Base-by-base conservation (phyloP, 2,329 filamentous ascomycete species). In the Penicillium concentricum region DNA sequence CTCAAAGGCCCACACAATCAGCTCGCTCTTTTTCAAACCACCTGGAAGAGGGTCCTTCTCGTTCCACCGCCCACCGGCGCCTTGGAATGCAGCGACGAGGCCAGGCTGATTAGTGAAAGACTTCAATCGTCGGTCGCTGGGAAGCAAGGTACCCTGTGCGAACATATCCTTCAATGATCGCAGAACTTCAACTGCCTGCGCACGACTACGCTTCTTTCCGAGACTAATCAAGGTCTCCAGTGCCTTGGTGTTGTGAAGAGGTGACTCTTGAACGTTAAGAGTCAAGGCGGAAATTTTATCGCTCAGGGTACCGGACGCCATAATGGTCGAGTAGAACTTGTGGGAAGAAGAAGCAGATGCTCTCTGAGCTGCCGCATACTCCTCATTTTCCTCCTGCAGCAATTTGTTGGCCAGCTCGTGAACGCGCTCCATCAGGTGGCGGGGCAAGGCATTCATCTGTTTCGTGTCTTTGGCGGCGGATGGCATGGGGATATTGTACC, bases 201-300 rank as follows among this genome's bases (percentile, higher is more conserved):
- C 90, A 73, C 95, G 89, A 71, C 91, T 97, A 75, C 92, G 91
- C 78, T 99, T 99, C 68, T 87, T 88, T n/a, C 92, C 91, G 42
- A 99, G 78, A 1, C 78, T 84, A 63, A 97, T 81, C 45, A 99
- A 79, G 60, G 86, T 91, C 66, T 97, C 93, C 60, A 97, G 87
- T 0, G 92, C 89, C 70, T 94, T 93, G 61, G 86, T 87, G 60
- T 92, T 97, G 75, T 99, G 94, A 50, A 97, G 79, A 18, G 94
- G 94, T 9, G 95, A 97, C 75, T 99, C 94, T 78, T 99, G 95
- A 13, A 97, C 87, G 54, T 94, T 89, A 65, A 99, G 81, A 5
- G 94, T 99, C 69, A 99, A 80, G 4, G 94, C 95, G 3, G 94
- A 99, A 42, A 97, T 89, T 74, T 97, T 97, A 74, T 99, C 94